Evolutionary conservation across 768 basidiomycete genomes (phyloP), one percentile per base, ranked within the genome.

Genomic region (Mycena vulgaris): DNA sequence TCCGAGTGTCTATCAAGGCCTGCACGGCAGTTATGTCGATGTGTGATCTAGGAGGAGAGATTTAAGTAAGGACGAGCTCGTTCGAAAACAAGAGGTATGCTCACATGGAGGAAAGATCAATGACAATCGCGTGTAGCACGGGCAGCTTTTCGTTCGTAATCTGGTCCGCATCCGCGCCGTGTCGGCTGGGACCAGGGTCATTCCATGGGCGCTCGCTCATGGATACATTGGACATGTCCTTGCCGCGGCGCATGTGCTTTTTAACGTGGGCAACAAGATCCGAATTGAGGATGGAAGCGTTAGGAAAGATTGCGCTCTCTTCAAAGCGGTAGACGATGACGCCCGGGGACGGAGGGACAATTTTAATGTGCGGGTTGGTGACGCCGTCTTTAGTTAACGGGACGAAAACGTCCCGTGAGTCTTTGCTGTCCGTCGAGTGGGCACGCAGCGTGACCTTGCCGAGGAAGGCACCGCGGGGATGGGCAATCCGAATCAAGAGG

Each of bases 11-110:
- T 66, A 98, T 92, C 51, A 99, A 86, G 37, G 95, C 89, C 81
- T 99, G 98, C 1, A 95, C 87, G 27, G 93, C 93, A 1, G 98
- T 99, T 9, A 94, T 95, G 76, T 99, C 98, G 48, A 99, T 87
- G 72, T 98, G 93, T 52, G 90, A 91, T 66, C 93, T 95, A 78
- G 21, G 17, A 16, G 39, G n/a, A 31, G 10, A 16, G 28, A 17
- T 33, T 42, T 52, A 19, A 55, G 37, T 37, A 62, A 57, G 19
- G 33, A 63, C 25, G 19, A 5, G 11, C 27, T n/a, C 17, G 30
- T 25, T 10, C 48, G 42, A 40, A 28, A 63, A 23, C 42, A 45
- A 23, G 14, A 45, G 21, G 13, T 45, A 14, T 6, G 83, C 90
- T 78, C 77, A 93, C 89, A 97, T 93, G 37, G 89, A 83, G 35